Conservation (phyloP, 306 rosid genomes). For the Cucurbita pepo region DNA sequence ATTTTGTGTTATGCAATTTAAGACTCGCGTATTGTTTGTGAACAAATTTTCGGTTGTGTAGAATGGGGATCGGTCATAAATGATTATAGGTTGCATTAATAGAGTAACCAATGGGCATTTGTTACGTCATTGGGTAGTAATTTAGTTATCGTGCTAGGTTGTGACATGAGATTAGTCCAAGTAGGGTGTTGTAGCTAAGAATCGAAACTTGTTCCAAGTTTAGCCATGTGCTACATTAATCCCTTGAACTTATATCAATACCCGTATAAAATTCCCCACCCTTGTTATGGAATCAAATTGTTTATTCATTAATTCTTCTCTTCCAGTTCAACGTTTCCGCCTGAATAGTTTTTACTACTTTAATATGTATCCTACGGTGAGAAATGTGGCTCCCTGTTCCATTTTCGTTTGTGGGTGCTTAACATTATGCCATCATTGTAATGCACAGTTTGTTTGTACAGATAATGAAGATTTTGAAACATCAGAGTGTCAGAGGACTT, state of each 20-base stretch:
- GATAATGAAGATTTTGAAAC: constrained; percentile 61
- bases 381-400: background rate
- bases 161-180: no score
- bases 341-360: background rate
- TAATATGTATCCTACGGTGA: background rate
- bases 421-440: background rate
- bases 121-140: background rate
- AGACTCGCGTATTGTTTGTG: background rate
- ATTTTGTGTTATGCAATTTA: background rate
- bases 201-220: background rate
- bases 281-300: background rate
- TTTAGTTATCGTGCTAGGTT: background rate
- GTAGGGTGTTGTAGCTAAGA: background rate
- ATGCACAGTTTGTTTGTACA: constrained; percentile 11
- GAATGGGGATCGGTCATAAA: background rate
- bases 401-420: background rate
- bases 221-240: background rate
- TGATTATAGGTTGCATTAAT: background rate
- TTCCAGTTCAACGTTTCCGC: background rate
- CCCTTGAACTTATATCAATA: background rate
- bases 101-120: background rate
- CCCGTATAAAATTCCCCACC: background rate
- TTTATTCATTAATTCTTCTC: background rate
- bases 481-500: constrained; percentile 74
- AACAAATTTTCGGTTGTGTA: background rate